Evolutionary conservation across 2,329 filamentous ascomycete species (phyloP), one percentile per base, ranked within the genome.

Genomic region (Epichloe elymi): DNA sequence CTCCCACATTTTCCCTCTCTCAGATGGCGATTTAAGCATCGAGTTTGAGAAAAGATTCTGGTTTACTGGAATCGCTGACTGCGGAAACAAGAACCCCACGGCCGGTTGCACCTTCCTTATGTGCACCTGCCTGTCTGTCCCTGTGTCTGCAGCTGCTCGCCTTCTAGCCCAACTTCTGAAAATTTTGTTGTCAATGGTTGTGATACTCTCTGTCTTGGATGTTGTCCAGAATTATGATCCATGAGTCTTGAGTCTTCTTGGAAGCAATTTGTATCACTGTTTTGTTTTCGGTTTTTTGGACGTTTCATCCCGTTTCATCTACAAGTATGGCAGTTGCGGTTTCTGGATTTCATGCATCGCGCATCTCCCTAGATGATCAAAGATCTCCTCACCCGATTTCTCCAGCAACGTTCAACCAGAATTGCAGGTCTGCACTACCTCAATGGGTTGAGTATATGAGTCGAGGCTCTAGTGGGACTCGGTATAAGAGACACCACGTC

Each of bases 111-210:
- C 41, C 42, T 50, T 50, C 48, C 48, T 5, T n/a, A 7, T 15
- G 30, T 39, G 33, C 48, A 46, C 36, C 23, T 50, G 42, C 36
- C 14, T 26, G 40, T 19, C 14, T 26, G 40, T 19, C 33, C 12
- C 17, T 20, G 30, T 4, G 36, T 45, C 41, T 39, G 48, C 48
- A 50, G 48, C 48, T 50, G 48, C 10, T 36, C 42, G 41, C 47
- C 53, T 53, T 55, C 48, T 59, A 35, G n/a, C n/a, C 37, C 33
- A n/a, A 23, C 8, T 30, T 30, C 26, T 30, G 26, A 30, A 30
- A 30, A 19, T 56, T 47, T 51, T 58, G 58, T 60, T 61, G 61
- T 60, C 52, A 60, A 72, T 72, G 69, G 62, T 66, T 68, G 68
- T 68, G 67, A 50, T 45, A 44, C 38, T 19, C 38, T 19, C 39